Conservation (phyloP, 306 rosid species). For the Prunus kanzakura region DNA sequence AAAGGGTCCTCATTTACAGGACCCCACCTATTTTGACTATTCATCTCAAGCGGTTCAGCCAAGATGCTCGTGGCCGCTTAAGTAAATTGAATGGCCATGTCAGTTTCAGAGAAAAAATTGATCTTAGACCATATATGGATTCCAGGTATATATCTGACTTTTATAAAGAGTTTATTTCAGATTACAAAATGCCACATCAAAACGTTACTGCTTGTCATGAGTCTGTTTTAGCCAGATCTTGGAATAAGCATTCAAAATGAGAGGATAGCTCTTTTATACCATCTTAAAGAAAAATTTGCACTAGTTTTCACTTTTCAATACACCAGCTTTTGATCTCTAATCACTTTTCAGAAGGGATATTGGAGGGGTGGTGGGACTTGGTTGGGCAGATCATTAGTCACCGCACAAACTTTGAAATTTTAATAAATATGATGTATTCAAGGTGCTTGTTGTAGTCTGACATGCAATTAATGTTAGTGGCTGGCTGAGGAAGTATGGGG, state of each 20-base stretch:
- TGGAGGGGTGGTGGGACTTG: neutral
- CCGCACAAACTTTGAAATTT: neutral
- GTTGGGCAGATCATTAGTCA: neutral
- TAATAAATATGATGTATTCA: neutral
- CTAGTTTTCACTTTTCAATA: neutral
- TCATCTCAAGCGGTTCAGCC: constrained; percentile 93
- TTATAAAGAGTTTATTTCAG: constrained; percentile 22
- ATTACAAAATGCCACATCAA: neutral
- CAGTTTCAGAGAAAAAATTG: constrained; percentile 62
- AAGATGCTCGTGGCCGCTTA: constrained; percentile 89
- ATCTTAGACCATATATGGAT: constrained; percentile 85
- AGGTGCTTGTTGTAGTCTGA: neutral
- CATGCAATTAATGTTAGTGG: neutral
- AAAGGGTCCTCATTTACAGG: constrained; percentile 69
- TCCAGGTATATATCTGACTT: constrained; percentile 49
- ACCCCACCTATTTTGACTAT: constrained; percentile 80
- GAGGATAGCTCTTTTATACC: neutral
- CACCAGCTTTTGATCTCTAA: neutral
- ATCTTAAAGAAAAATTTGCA: neutral
- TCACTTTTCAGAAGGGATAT: neutral
- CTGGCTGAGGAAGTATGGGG: neutral
- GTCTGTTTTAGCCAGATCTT: neutral
- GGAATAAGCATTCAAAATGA: neutral
- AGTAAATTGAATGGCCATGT: constrained; percentile 92
- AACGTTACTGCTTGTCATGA: neutral